Conservation (phyloP, 2,329 filamentous ascomycete genomes). For the Trichoderma aggressivum region DNA sequence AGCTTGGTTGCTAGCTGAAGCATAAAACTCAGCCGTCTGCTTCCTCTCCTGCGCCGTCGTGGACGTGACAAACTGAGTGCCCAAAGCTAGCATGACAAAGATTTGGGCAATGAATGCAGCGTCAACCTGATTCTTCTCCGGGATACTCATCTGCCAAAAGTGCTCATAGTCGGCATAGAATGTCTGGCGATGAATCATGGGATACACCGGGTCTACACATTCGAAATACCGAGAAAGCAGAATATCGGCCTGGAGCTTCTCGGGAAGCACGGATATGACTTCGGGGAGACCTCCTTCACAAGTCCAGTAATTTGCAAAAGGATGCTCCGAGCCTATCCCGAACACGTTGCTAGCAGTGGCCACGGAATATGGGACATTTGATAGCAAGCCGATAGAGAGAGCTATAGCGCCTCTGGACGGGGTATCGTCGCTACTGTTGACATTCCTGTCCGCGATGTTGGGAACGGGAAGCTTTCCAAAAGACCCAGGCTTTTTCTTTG, state of each 20-base stretch:
- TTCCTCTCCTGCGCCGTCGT: conserved; percentile 60
- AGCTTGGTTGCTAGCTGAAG: conserved; percentile 74
- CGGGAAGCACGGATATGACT: conserved; percentile 71
- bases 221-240: conserved; percentile 63
- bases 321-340: conserved; percentile 74
- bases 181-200: conserved; percentile 71
- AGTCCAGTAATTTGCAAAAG: conserved; percentile 83
- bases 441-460: conserved; percentile 55
- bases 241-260: conserved; percentile 72
- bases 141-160: conserved; percentile 63
- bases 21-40: conserved; percentile 77
- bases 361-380: conserved; percentile 68
- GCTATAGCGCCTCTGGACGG: conserved; percentile 51
- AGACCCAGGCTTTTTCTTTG: conserved; percentile 49
- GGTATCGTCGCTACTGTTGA: conserved; percentile 42
- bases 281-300: conserved; percentile 71
- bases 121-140: conserved; percentile 60
- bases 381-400: conserved; percentile 60
- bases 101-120: conserved; percentile 68
- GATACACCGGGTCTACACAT: conserved; percentile 75
- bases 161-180: conserved; percentile 77
- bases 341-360: conserved; percentile 74
- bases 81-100: conserved; percentile 74
- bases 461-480: conserved; percentile 43
- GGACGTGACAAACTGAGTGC: conserved; percentile 69